Percentiles rank a stretch among this genome's conserved stretches.
Evolutionary conservation across 2,329 filamentous ascomycete genomes (phyloP).

Genomic region (Metarhizium robertsii): DNA sequence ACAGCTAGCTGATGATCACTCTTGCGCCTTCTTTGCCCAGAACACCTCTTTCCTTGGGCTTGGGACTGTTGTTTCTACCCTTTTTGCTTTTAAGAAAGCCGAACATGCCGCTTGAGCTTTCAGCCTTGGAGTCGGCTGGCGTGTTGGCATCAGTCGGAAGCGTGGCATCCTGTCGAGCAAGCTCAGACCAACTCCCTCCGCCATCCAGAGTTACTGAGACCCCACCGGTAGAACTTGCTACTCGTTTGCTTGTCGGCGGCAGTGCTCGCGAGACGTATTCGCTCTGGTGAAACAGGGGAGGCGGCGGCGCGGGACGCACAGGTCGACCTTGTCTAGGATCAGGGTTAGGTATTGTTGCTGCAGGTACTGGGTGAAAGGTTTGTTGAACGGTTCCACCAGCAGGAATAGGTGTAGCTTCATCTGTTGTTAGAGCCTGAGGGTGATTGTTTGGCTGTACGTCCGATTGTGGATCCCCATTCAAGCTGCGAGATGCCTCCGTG

Average conservation of each 20-base stretch:
- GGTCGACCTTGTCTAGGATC: slow-evolving; percentile 17
- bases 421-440: slow-evolving; percentile 42
- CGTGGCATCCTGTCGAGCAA: slow-evolving; percentile 75
- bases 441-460: slow-evolving; percentile 4
- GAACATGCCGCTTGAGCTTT: slow-evolving; percentile 71
- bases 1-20: slow-evolving; percentile 57
- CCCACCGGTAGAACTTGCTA: slow-evolving; percentile 70
- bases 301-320: slow-evolving; percentile 26
- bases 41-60: slow-evolving; percentile 87
- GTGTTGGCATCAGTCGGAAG: slow-evolving; percentile 57
- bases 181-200: slow-evolving; percentile 81
- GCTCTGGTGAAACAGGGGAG: slow-evolving; percentile 32
- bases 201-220: slow-evolving; percentile 88
- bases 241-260: slow-evolving; percentile 54
- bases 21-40: slow-evolving; percentile 90
- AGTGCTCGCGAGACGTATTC: slow-evolving; percentile 36
- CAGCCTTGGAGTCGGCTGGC: slow-evolving; percentile 39
- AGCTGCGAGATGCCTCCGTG: slow-evolving; percentile 19
- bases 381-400: slow-evolving; percentile 1
- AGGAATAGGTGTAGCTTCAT: slow-evolving; percentile 36
- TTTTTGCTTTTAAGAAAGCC: slow-evolving; percentile 86
- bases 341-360: slow-evolving; percentile 10
- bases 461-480: slow-evolving; percentile 10
- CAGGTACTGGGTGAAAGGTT: slow-evolving; percentile 7
- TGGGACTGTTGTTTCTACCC: slow-evolving; percentile 82